Evolutionary conservation across 2,329 filamentous ascomycete species (phyloP), one percentile per base, ranked within the genome.

Genomic region (Sphaceloma murrayae): DNA sequence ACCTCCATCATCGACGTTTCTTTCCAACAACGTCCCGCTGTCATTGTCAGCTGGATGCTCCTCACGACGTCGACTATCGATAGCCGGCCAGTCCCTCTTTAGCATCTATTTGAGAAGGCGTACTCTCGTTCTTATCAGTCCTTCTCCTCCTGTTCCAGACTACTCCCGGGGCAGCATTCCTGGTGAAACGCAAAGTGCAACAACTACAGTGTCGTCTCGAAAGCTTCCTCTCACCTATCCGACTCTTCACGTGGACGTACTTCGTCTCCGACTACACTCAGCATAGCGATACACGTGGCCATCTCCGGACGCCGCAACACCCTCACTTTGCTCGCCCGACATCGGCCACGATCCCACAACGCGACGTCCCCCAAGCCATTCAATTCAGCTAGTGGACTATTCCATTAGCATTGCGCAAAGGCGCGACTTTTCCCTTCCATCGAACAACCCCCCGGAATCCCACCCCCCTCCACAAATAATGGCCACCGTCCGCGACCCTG

Each of bases 401-500:
- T n/a, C n/a, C n/a, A n/a, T n/a, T n/a, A n/a, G n/a, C n/a, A n/a
- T n/a, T n/a, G n/a, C n/a, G n/a, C n/a, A n/a, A n/a, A n/a, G n/a
- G n/a, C n/a, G n/a, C n/a, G n/a, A 13, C 29, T 14, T 14, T 14
- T n/a, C n/a, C 2, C 29, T 31, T n/a, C 9, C 9, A 5, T 31
- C 16, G n/a, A n/a, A 31, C 29, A 11, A 8, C 29, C n/a, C n/a
- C n/a, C n/a, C n/a, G n/a, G n/a, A n/a, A n/a, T n/a, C n/a, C n/a
- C 30, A 9, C 8, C 30, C 6, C 18, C 8, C 10, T 14, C 9
- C 4, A 39, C 21, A 18, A 24, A 42, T 30, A 47, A 73, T 73
- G 70, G 65, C 67, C n/a, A 62, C 64, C 34, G 65, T 72, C 47
- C 68, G 67, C 49, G 75, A 78, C 54, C 74, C 74, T 17, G 66